Conservation (phyloP, 768 basidiomycete species). For the Auricularia heimuer region DNA sequence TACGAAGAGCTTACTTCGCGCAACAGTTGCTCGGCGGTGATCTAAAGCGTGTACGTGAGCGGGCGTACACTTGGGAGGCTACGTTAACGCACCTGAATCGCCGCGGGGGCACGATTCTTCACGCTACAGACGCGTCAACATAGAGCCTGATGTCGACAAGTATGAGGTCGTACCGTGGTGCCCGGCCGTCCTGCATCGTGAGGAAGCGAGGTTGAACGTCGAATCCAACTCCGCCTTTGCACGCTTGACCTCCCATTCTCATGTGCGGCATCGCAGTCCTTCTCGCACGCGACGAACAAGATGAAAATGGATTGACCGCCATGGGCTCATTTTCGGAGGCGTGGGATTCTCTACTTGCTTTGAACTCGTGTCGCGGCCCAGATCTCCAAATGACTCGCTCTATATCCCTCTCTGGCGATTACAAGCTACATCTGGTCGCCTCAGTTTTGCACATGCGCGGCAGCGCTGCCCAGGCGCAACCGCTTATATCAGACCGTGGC, state of each 20-base stretch:
- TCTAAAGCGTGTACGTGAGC: slow-evolving; percentile 37
- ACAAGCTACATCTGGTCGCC: slow-evolving; percentile 49
- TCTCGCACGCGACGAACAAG: background rate
- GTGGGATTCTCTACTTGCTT: background rate
- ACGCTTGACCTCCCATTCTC: background rate
- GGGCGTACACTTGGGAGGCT: slow-evolving; percentile 4
- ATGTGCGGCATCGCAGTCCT: background rate
- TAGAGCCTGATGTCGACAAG: slow-evolving; percentile 3
- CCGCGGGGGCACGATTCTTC: slow-evolving; percentile 93
- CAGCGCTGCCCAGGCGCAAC: slow-evolving; percentile 45
- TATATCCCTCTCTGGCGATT: background rate
- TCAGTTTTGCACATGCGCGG: slow-evolving; percentile 75
- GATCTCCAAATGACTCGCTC: background rate
- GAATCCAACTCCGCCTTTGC: background rate
- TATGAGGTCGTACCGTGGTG: slow-evolving; percentile 45
- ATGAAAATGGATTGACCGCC: background rate
- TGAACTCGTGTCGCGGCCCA: background rate
- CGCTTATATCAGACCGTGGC: slow-evolving; percentile 42
- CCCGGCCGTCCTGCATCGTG: slow-evolving; percentile 73
- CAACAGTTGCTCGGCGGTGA: slow-evolving; percentile 95
- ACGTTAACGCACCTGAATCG: slow-evolving; percentile 59
- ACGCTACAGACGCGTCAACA: slow-evolving; percentile 42
- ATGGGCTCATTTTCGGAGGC: background rate
- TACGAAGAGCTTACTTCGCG: slow-evolving; percentile 55
- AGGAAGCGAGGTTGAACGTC: background rate